These are phyloP conservation scores for Ophiosphaerella korrae DNA, from an alignment of 2,329 filamentous ascomycete genomes.

Conservation along the genomic window DNA sequence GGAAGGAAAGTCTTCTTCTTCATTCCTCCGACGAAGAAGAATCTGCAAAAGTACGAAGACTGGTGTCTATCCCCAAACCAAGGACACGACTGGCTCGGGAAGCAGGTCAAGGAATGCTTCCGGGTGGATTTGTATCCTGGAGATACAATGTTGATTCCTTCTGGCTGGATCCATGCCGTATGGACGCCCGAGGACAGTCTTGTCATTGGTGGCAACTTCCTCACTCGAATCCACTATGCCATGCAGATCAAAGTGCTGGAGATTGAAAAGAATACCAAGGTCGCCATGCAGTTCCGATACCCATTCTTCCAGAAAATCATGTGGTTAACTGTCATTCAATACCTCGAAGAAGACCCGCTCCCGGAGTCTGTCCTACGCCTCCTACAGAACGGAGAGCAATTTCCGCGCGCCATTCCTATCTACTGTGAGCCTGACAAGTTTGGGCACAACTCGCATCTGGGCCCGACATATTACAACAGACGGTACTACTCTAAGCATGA, in stretches of 20 bases:
- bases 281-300: conserved; percentile 68
- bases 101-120: conserved; percentile 69
- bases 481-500: conserved; percentile 68
- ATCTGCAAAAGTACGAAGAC: conserved; percentile 72
- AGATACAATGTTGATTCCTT: conserved; percentile 73
- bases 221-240: conserved; percentile 67
- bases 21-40: conserved; percentile 70
- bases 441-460: conserved; percentile 56
- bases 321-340: conserved; percentile 70
- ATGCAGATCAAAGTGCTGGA: conserved; percentile 70
- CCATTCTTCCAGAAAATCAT: conserved; percentile 72
- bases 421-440: conserved; percentile 64
- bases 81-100: conserved; percentile 68
- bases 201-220: conserved; percentile 73
- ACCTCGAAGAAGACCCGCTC: conserved; percentile 68
- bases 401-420: conserved; percentile 60
- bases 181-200: conserved; percentile 73
- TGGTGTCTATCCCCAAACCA: conserved; percentile 72
- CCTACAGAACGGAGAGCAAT: conserved; percentile 62
- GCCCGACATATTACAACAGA: conserved; percentile 61
- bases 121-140: conserved; percentile 68
- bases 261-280: conserved; percentile 70
- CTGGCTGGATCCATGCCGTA: conserved; percentile 74
- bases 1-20: conserved; percentile 75
- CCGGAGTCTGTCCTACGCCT: conserved; percentile 60